phyloP scores from a whole-genome alignment of 352 stramenopile genomes.

The Globisporangium solare region DNA sequence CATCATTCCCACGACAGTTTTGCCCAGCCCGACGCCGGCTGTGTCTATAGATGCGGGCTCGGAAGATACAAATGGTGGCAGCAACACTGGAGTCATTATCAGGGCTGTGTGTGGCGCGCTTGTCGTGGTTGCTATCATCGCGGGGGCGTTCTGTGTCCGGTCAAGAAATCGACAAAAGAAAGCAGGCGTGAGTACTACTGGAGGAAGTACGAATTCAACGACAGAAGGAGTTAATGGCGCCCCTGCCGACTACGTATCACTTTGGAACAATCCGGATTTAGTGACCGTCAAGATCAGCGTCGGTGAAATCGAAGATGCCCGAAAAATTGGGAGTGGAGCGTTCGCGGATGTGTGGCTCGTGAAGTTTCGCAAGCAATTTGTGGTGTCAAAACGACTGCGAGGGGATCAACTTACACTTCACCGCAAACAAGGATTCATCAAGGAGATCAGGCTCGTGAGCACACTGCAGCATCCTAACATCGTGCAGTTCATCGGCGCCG shows the following conservation, averaged over 20 bases:
- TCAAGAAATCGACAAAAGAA: background rate
- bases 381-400: slow-evolving; percentile 28
- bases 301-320: slow-evolving; percentile 41
- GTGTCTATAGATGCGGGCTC: background rate
- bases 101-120: background rate
- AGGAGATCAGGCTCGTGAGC: slow-evolving; percentile 13
- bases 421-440: slow-evolving; percentile 17
- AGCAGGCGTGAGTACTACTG: background rate
- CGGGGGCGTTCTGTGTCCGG: background rate
- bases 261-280: slow-evolving; percentile 39
- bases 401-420: background rate
- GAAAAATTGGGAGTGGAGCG: slow-evolving; percentile 36
- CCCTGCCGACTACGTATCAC: slow-evolving; percentile 5
- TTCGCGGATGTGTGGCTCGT: slow-evolving; percentile 38
- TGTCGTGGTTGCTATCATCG: background rate
- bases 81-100: background rate
- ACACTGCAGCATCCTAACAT: slow-evolving; percentile 16
- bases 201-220: background rate
- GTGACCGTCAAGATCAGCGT: slow-evolving; percentile 28
- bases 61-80: too few species aligned
- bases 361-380: slow-evolving; percentile 27
- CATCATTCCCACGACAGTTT: background rate
- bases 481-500: slow-evolving; percentile 12
- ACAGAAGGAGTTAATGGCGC: too few species aligned
- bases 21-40: background rate